phyloP scores from a whole-genome alignment of 1,284 basidiomycete genomes.

The Apiotrichum montevideense region DNA sequence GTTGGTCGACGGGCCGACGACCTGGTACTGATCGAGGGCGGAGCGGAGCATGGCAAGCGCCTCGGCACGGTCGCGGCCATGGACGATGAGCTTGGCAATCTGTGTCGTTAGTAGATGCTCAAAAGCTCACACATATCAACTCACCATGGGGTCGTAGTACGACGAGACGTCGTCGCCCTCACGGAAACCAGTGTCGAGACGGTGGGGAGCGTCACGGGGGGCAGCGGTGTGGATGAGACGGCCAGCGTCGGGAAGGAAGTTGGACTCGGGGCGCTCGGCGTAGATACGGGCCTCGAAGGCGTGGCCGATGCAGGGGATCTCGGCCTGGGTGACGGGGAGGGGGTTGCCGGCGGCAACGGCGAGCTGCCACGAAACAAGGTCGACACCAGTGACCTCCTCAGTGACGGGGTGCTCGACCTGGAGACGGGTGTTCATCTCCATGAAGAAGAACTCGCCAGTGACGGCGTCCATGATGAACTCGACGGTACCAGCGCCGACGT shows the following conservation, averaged over 20 bases:
- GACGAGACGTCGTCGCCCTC: slow-evolving; percentile 83
- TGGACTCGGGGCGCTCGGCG: slow-evolving; percentile 84
- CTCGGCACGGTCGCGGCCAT: slow-evolving; percentile 77
- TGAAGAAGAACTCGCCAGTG: slow-evolving; percentile 76
- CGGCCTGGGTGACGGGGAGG: slow-evolving; percentile 66
- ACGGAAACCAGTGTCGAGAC: slow-evolving; percentile 85
- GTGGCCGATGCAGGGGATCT: slow-evolving; percentile 79
- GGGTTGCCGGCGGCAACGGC: slow-evolving; percentile 84
- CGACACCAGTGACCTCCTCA: slow-evolving; percentile 87
- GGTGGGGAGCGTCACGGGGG: slow-evolving; percentile 56
- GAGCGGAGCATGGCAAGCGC: slow-evolving; percentile 71
- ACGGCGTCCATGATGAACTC: slow-evolving; percentile 93
- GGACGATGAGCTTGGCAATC: slow-evolving; percentile 64
- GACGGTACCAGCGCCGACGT: slow-evolving; percentile 84
- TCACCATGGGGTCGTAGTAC: slow-evolving; percentile 80
- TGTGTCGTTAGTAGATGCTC: background rate
- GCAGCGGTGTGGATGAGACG: slow-evolving; percentile 63
- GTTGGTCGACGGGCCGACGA: slow-evolving; percentile 86
- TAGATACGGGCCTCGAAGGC: slow-evolving; percentile 96
- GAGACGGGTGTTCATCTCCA: slow-evolving; percentile 92
- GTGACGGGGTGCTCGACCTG: slow-evolving; percentile 95
- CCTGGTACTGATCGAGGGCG: slow-evolving; percentile 78
- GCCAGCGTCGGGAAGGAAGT: slow-evolving; percentile 89
- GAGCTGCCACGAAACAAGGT: slow-evolving; percentile 91
- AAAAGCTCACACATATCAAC: background rate